These are phyloP conservation scores for Colletotrichum godetiae DNA, from an alignment of 2,329 filamentous ascomycete genomes.

Conservation along the genomic window DNA sequence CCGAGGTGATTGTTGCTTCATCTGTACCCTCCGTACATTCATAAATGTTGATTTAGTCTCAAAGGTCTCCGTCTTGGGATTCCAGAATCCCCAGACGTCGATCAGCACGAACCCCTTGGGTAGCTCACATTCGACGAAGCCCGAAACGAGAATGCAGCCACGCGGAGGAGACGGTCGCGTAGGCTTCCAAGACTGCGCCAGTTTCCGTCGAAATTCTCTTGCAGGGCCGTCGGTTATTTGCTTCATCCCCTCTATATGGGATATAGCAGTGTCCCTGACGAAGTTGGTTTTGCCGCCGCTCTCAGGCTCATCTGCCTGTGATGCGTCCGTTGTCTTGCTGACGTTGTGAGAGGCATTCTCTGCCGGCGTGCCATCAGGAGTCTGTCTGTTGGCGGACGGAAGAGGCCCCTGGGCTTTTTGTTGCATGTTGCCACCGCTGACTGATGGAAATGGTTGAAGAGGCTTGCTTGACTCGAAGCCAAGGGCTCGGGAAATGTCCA, in stretches of 20 bases:
- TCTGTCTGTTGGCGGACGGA: slow-evolving; percentile 30
- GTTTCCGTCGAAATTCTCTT: slow-evolving; percentile 32
- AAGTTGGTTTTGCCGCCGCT: slow-evolving; percentile 37
- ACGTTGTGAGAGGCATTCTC: slow-evolving; percentile 26
- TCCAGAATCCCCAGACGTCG: slow-evolving; percentile 65
- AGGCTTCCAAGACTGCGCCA: slow-evolving; percentile 57
- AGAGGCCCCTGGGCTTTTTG: slow-evolving; percentile 23
- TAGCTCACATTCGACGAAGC: slow-evolving; percentile 64
- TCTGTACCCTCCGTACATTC: slow-evolving; percentile 32
- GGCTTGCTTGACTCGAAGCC: slow-evolving; percentile 50
- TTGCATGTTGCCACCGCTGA: slow-evolving; percentile 2
- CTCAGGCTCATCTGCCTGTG: slow-evolving; percentile 8
- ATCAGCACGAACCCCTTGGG: slow-evolving; percentile 59
- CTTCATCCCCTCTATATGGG: slow-evolving; percentile 33
- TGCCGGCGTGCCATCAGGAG: slow-evolving; percentile 32
- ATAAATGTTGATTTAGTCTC: slow-evolving; percentile 36
- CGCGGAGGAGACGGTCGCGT: slow-evolving; percentile 56
- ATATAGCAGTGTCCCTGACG: slow-evolving; percentile 35
- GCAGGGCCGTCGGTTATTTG: slow-evolving; percentile 34
- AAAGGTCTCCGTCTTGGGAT: slow-evolving; percentile 64
- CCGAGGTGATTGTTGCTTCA: slow-evolving; percentile 36
- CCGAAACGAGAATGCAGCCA: slow-evolving; percentile 64
- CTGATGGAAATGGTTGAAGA: background rate
- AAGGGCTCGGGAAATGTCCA: slow-evolving; percentile 56
- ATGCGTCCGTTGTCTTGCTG: slow-evolving; percentile 19